Evolutionary conservation across 2,329 filamentous ascomycete genomes (phyloP).

Genomic region (Elsinoe australis): DNA sequence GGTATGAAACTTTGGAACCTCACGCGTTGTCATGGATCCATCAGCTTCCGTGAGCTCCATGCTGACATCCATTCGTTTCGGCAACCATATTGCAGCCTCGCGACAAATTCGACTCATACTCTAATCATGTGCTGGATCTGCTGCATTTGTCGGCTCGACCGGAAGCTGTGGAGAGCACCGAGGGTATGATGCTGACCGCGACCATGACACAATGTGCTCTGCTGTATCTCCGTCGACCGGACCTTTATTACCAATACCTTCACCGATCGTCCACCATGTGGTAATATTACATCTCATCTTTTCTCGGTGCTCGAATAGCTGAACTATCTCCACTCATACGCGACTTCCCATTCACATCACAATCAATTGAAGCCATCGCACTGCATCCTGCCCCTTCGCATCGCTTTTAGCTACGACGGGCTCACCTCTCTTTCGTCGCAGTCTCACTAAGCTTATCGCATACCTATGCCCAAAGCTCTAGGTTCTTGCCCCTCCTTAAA

Average conservation of each 20-base stretch:
- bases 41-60: neutral
- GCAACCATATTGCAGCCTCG: conserved; percentile 4
- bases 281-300: neutral
- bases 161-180: neutral
- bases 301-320: too few species aligned
- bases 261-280: neutral
- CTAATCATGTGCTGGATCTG: neutral
- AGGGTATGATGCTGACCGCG: neutral
- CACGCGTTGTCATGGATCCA: neutral
- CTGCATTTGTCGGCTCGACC: conserved; percentile 1
- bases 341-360: neutral
- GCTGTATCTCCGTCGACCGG: neutral
- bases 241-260: conserved; percentile 13
- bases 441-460: neutral
- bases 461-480: neutral
- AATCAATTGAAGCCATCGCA: neutral
- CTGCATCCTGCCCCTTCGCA: too few species aligned
- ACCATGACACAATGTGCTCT: conserved; percentile 5
- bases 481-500: neutral
- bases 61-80: conserved; percentile 9
- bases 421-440: neutral
- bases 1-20: too few species aligned
- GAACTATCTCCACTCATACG: too few species aligned
- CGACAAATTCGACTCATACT: conserved; percentile 1
- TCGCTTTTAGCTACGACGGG: too few species aligned